Base-by-base conservation (phyloP, 2,329 filamentous ascomycete species). In the Aspergillus glaucus region DNA sequence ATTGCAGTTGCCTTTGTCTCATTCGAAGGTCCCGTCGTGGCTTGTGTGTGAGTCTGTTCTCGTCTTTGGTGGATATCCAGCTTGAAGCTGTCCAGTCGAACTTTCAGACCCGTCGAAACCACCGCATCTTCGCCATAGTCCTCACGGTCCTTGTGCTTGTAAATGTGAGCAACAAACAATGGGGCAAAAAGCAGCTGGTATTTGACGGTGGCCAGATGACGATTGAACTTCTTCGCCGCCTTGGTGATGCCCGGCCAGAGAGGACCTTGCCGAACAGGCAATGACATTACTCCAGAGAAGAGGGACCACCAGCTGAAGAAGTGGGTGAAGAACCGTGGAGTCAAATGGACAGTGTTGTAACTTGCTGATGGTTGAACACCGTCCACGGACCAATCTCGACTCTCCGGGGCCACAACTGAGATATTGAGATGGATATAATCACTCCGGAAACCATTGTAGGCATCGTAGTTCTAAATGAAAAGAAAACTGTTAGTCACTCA, bases 241-340 rank as follows among this genome's bases (percentile, higher is more conserved):
- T 95, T 96, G 59, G 96, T 93, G 21, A 90, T 80, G 0, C 89
- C 90, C 5, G 91, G 92, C 84, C 91, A 98, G 3, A 98, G 78
- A 43, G 81, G 79, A 14, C 93, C 93, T 72, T 98, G 94, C 1
- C 93, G 88, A 49, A 98, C 86, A 9, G 93, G 94, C 24, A 98
- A 77, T 9, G 92, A 94, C 84, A 97, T 90, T 7, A 92, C 87
- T 1, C 92, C 91, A 7, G 90, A 90, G 69, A 98, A 98, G 57
- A 97, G 82, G 1, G 87, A 92, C 90, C 91, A 97, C 93, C 93
- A 98, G 49, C 85, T 84, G 72, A 91, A 97, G 75, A 98, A 98
- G 66, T 98, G 93, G 0, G 92, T 96, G 67, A 98, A 98, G 75
- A 98, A 95, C 7, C 91, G 85, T 5, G 93, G 93, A 1, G 88